Base-by-base conservation (phyloP, 768 basidiomycete genomes). In the Podaxis pistillaris region DNA sequence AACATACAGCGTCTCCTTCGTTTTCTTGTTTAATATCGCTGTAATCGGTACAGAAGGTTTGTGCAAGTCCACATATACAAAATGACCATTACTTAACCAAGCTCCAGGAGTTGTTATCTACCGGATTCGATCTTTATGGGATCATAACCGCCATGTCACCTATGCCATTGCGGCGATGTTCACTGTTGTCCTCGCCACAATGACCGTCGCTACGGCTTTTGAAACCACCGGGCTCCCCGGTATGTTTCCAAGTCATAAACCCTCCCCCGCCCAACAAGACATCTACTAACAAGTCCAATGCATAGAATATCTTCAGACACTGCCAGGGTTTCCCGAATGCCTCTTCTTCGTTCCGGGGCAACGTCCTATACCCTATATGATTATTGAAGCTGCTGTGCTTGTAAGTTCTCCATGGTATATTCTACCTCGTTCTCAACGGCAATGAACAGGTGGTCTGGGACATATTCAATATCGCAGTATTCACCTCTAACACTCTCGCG, bases 371-470 rank as follows among this genome's bases (percentile, higher is more conserved):
- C 28, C 30, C 6, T 59, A 49, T 28, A 33, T 60, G 36, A 12
- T 51, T 24, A 3, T 30, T 4, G 58, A 60, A 51, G 13, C 22
- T 24, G 5, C 33, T 60, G 36, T 40, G 7, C 19, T 60, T 5
- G 58, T 60, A 24, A 56, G 57, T 24, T 13, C n/a, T 37, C 17
- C 15, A 4, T 36, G n/a, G 6, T 33, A 28, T n/a, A 7, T 22
- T 7, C 9, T 49, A 5, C 4, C 36, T n/a, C 44, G 19, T n/a
- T 17, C 28, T 4, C 8, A 50, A 15, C 7, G 7, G 28, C 28
- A 22, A 24, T 40, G 30, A 37, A 40, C 37, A 60, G 58, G 24
- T 51, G 22, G 36, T 51, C 24, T 60, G 58, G 58, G 58, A 60
- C 24, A 51, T 60, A 5, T 60, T 60, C 36, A 60, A 51, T 19